phyloP scores from a whole-genome alignment of 345 rosid genomes.

The Linum tenue region DNA sequence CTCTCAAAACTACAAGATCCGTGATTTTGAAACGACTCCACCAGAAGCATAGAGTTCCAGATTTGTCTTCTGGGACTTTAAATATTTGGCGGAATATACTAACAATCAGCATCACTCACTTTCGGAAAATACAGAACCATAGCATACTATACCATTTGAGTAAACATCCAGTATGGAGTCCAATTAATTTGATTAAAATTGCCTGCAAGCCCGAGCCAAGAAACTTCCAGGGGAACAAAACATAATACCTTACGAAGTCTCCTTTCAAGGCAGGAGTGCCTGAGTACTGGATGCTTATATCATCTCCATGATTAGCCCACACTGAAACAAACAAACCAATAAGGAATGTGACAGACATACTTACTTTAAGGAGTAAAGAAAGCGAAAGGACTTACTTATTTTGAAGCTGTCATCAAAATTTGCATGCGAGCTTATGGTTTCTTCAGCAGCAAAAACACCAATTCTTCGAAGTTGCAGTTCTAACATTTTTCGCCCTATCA shows the following conservation, averaged over 20 bases:
- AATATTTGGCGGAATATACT: no score
- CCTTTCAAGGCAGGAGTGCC: constrained; percentile 98
- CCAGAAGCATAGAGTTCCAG: no score
- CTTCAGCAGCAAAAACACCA: constrained; percentile 87
- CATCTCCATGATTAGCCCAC: constrained; percentile 99
- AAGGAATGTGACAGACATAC: neutral
- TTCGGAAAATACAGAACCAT: neutral
- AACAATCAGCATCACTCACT: neutral
- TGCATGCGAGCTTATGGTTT: constrained; percentile 67
- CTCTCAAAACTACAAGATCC: no score
- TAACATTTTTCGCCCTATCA: constrained; percentile 82
- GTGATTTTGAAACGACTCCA: no score
- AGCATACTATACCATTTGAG: neutral
- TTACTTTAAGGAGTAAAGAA: neutral
- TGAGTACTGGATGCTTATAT: constrained; percentile 89
- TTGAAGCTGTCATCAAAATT: constrained; percentile 78
- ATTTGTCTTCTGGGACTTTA: no score
- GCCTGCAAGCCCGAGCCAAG: neutral
- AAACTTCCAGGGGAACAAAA: constrained; percentile 8
- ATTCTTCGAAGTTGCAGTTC: constrained; percentile 85
- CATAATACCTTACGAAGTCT: constrained; percentile 76
- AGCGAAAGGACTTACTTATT: constrained; percentile 48
- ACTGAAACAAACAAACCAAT: constrained; percentile 32
- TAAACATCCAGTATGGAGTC: neutral
- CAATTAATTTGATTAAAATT: neutral